Evolutionary conservation across 1,139 yeast genomes (phyloP).

Genomic region (Candida gigantensis): DNA sequence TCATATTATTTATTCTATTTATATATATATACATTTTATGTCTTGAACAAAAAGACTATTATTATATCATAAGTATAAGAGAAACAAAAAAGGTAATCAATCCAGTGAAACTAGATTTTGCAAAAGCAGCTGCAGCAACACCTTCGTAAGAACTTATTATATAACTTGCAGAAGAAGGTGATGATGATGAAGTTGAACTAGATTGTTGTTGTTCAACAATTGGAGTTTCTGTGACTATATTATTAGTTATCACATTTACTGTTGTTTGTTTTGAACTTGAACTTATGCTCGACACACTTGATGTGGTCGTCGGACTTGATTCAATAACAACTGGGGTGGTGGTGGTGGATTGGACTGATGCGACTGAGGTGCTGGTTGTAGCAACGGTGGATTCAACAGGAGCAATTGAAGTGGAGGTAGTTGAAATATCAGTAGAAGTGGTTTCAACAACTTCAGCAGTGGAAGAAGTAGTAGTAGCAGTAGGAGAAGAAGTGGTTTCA

Average conservation of each 20-base stretch:
- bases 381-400: not conserved
- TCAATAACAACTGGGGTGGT: slow-evolving; percentile 4
- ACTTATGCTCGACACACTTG: slow-evolving; percentile 5
- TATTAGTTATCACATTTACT: slow-evolving; percentile 33
- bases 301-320: slow-evolving; percentile 2
- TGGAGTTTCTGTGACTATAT: slow-evolving; percentile 31
- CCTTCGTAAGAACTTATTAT: too few species aligned
- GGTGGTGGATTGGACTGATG: slow-evolving; percentile 17
- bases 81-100: slow-evolving; percentile 19
- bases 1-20: too few species aligned
- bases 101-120: slow-evolving; percentile 19
- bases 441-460: slow-evolving; percentile 1
- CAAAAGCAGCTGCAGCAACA: slow-evolving; percentile 18
- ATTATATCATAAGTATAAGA: slow-evolving; percentile 14
- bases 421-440: slow-evolving; percentile 2
- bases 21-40: too few species aligned
- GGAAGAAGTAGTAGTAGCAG: slow-evolving; percentile 3
- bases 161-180: too few species aligned
- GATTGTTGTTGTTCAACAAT: slow-evolving; percentile 7
- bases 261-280: slow-evolving; percentile 16
- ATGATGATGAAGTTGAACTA: slow-evolving; percentile 6
- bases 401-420: slow-evolving; percentile 1
- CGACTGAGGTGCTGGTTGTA: slow-evolving; percentile 13
- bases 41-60: too few species aligned
- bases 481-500: not conserved